Base-by-base conservation (phyloP, 371 early-diverging fungal genomes). In the Mucor mucedo region DNA sequence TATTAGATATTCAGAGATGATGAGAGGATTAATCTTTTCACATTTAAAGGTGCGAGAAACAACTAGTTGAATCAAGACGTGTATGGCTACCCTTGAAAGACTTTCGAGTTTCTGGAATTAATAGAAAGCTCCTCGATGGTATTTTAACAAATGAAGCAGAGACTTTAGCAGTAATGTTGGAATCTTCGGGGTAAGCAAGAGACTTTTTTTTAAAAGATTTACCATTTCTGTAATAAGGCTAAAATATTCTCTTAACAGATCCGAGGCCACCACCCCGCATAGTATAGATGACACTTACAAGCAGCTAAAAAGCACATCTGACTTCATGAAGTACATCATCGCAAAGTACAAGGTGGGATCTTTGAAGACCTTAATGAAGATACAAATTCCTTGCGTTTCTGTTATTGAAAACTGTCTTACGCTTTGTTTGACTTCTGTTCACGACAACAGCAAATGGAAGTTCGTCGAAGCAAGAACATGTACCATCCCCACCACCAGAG, bases 211-310 rank as follows among this genome's bases (percentile, higher is more conserved):
- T 21, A 29, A 52, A 52, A 14, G 40, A 10, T 44, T 55, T 21
- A 5, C 47, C 33, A 52, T 55, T 21, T n/a, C 21, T 55, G 32
- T 29, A 40, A 13, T 41, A 56, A 55, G 38, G 41, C 50, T 49
- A 41, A 49, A n/a, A 11, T 49, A 30, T 40, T 62, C 7, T 55
- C 21, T 27, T 47, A 55, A 48, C 55, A 62, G 49, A 62, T 62
- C 63, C 4, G 56, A 62, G 55, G 14, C 5, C 27, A 57, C 2
- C 58, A 45, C 27, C 27, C 5, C 16, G 14, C 55, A 62, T 47
- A 47, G 10, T 28, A 62, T 62, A 39, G 14, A 62, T 62, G 63
- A 62, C 28, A 55, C 56, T 39, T 62, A 62, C 55, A 62, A 62
- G 9, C 63, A 62, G 13, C 27, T 62, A 28, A 62, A 49, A 62